These are phyloP conservation scores for Isabelozyma pseudorhagii DNA, from an alignment of 805 yeast species.

Conservation along the genomic window DNA sequence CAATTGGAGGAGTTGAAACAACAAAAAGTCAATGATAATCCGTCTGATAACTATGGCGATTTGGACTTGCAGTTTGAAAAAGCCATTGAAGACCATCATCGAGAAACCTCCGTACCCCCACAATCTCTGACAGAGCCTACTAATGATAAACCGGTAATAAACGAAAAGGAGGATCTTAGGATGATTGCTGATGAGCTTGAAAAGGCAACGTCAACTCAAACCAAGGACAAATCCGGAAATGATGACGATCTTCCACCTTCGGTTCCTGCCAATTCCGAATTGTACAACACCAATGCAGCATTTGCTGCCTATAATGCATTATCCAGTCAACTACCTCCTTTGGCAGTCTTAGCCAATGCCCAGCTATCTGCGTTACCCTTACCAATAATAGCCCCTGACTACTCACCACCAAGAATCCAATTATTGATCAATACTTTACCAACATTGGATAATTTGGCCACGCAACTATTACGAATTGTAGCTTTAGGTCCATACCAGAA, in stretches of 20 bases:
- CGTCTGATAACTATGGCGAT: constrained; percentile 1
- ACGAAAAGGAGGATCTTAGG: constrained; percentile 24
- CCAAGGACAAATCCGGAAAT: not conserved
- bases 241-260: not conserved
- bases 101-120: constrained; percentile 6
- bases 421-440: constrained; percentile 67
- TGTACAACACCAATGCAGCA: constrained; percentile 37
- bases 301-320: constrained; percentile 42
- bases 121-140: not conserved
- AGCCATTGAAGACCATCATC: constrained; percentile 15
- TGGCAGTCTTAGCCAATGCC: constrained; percentile 36
- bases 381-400: constrained; percentile 53
- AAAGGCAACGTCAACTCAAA: constrained; percentile 22
- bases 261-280: constrained; percentile 41
- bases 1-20: not conserved
- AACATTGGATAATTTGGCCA: constrained; percentile 74
- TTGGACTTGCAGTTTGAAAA: constrained; percentile 15
- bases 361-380: constrained; percentile 62
- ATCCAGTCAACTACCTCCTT: constrained; percentile 34
- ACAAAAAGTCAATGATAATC: not conserved
- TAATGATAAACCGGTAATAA: not conserved
- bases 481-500: constrained; percentile 76
- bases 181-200: constrained; percentile 32
- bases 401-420: constrained; percentile 60
- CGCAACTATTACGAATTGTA: constrained; percentile 72